Evolutionary conservation across 2,329 filamentous ascomycete species (phyloP), one percentile per base, ranked within the genome.

Genomic region (Aureobasidium sp.): DNA sequence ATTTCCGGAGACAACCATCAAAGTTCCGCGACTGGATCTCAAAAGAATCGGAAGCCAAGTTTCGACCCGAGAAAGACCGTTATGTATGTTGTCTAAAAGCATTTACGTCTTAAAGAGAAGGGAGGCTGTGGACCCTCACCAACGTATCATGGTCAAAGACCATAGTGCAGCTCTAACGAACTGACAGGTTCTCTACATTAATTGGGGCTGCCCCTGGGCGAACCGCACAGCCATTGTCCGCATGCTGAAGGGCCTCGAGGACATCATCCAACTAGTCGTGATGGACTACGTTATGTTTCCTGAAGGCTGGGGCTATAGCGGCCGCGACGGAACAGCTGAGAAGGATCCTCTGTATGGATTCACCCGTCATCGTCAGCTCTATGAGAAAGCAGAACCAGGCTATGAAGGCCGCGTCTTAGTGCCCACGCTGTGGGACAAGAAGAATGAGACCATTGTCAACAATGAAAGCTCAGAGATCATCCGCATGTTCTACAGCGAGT

Each of bases 381-480:
- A 95, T 77, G 84, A 90, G 73, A 80, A 82, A 65, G 84, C 82
- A 7, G 83, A 91, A 67, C 80, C 85, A 0, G 75, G 84, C 41
- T 93, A 90, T 69, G 70, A 75, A 1, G 89, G 87, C 1, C 81
- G 91, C n/a, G 91, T 90, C 71, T 94, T 90, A 0, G 89, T 96
- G 23, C 92, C 92, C 0, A 88, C 90, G 3, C 80, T 97, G 61
- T 95, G 88, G 77, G 90, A 96, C 76, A 90, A 85, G 77, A 86
- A 88, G 77, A 77, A 79, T 58, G 82, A 86, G 69, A 83, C 79
- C 37, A 95, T 96, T 70, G 91, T 96, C 65, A 94, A 83, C 83
- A 97, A 97, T 68, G 92, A 96, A 81, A 91, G 88, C 74, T 87
- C 87, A 67, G 92, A 97, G 78, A 96, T 97, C 72, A 86, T 96